These are phyloP conservation scores for Symmetrospora coprosmae DNA, from an alignment of 768 basidiomycete genomes.

Conservation along the genomic window DNA sequence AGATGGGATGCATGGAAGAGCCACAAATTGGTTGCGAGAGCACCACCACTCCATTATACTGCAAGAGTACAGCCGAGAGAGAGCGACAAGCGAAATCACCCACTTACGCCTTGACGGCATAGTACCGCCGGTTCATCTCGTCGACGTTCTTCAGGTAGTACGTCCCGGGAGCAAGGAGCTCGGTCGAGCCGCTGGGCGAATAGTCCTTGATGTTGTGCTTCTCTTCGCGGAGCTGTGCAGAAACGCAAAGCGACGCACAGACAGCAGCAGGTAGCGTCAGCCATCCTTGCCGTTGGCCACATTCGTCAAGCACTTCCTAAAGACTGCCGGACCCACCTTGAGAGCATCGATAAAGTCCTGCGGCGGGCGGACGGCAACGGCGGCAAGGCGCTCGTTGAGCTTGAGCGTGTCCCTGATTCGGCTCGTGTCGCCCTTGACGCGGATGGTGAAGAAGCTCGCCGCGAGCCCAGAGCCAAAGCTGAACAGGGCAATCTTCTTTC, in stretches of 20 bases:
- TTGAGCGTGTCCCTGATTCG: constrained; percentile 71
- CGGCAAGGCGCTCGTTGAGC: constrained; percentile 57
- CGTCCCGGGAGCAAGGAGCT: constrained; percentile 84
- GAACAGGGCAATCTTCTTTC: constrained; percentile 82
- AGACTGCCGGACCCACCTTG: constrained; percentile 41
- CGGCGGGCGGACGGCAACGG: constrained; percentile 81
- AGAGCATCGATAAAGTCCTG: constrained; percentile 78
- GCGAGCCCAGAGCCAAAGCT: constrained; percentile 94
- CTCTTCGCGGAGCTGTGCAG: constrained; percentile 69
- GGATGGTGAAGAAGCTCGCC: constrained; percentile 78
- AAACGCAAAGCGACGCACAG: too few relatives aligned
- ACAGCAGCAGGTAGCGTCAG: too few relatives aligned
- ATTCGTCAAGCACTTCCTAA: too few relatives aligned
- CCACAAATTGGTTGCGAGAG: neutral
- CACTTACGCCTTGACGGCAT: constrained; percentile 41
- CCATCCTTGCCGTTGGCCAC: too few relatives aligned
- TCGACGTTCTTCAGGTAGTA: constrained; percentile 89
- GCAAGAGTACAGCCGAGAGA: neutral
- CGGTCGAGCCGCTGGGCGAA: constrained; percentile 67
- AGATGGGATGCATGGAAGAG: too few relatives aligned
- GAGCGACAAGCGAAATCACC: neutral
- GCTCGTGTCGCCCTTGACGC: constrained; percentile 71
- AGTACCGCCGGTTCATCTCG: constrained; percentile 79
- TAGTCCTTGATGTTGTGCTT: constrained; percentile 84
- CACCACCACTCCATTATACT: neutral